Evolutionary conservation across 164 flowering plant species (phyloP).

Genomic region (Vitis labrusca): DNA sequence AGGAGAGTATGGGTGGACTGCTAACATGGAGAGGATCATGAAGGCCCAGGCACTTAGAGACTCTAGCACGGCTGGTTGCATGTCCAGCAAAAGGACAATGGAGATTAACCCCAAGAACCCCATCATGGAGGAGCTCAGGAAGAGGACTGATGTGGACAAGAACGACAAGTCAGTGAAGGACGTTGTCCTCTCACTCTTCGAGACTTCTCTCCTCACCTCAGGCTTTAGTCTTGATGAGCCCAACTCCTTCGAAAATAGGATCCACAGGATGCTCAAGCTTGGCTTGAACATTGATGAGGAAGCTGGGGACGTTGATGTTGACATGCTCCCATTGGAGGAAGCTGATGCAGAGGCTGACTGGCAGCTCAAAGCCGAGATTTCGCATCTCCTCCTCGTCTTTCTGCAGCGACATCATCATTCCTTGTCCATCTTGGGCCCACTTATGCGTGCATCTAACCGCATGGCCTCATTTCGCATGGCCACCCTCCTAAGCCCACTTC

Average conservation of each 20-base stretch:
- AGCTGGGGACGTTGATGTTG: slow-evolving; percentile 41
- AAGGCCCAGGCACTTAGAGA: too few species aligned
- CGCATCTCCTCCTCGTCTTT: too few species aligned
- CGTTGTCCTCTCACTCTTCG: slow-evolving; percentile 39
- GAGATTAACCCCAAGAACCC: slow-evolving; percentile 51
- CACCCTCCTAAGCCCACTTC: too few species aligned
- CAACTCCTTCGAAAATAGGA: slow-evolving; percentile 46
- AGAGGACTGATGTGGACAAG: slow-evolving; percentile 45
- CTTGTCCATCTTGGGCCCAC: too few species aligned
- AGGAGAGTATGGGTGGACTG: too few species aligned
- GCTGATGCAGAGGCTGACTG: slow-evolving; percentile 48
- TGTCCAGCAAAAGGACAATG: slow-evolving; percentile 60
- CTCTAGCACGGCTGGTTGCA: slow-evolving; percentile 10
- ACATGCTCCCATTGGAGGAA: slow-evolving; percentile 51
- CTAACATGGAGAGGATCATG: too few species aligned
- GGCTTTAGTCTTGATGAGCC: slow-evolving; percentile 57
- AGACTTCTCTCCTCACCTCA: slow-evolving; percentile 50
- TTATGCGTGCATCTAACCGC: too few species aligned
- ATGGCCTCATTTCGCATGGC: too few species aligned
- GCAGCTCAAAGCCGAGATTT: slow-evolving; percentile 12
- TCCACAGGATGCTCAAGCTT: slow-evolving; percentile 55
- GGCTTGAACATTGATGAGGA: slow-evolving; percentile 53
- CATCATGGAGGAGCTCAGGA: slow-evolving; percentile 50
- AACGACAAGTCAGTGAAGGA: slow-evolving; percentile 46
- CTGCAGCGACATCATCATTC: too few species aligned